Base-by-base conservation (phyloP, 1,139 yeast species). In the Casaregolazyma suthepensis region DNA sequence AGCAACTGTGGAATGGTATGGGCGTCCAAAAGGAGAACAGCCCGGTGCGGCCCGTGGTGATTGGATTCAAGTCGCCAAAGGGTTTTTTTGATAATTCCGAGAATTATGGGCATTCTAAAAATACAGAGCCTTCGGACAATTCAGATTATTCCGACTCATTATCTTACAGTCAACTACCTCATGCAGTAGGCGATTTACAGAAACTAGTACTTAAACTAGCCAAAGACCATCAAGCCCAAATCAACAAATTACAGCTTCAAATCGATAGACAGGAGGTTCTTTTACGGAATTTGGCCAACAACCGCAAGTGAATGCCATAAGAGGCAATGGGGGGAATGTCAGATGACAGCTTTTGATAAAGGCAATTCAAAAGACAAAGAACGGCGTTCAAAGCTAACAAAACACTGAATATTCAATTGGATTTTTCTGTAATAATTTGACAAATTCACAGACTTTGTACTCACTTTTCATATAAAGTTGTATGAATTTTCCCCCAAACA, bases 161-260 rank as follows among this genome's bases (percentile, higher is more conserved):
- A 17, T 13, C 40, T n/a, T 35, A 35, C 13, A 35, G 40, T 20
- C 44, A 47, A 18, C 45, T 47, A 3, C 43, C 43, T 6, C 26
- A 26, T 19, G 20, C 44, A 6, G 48, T 49, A 15, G 15, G 23
- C 9, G 48, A 49, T 10, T 31, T 49, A n/a, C 47, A 49, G 44
- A 20, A 49, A 5, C 26, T 38, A 44, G 48, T 49, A 18, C 37
- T 15, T 7, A 20, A 44, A 49, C 44, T 49, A 46, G 52, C 45
- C 20, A 15, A 43, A 6, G 48, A 49, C 17, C 47, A 49, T 18
- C 46, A 44, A 17, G 46, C 29, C 3, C 46, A 44, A 15, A n/a
- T 49, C n/a, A 19, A 43, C 15, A 44, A 23, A 29, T 26, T 49
- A 35, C 44, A 49, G 31, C 43, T 43, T 6, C 46, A 44, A 29